Percentiles rank a stretch among this genome's conserved stretches.
Conservation (phyloP, 306 rosid genomes). For the Cyclanthera cordifolia region DNA sequence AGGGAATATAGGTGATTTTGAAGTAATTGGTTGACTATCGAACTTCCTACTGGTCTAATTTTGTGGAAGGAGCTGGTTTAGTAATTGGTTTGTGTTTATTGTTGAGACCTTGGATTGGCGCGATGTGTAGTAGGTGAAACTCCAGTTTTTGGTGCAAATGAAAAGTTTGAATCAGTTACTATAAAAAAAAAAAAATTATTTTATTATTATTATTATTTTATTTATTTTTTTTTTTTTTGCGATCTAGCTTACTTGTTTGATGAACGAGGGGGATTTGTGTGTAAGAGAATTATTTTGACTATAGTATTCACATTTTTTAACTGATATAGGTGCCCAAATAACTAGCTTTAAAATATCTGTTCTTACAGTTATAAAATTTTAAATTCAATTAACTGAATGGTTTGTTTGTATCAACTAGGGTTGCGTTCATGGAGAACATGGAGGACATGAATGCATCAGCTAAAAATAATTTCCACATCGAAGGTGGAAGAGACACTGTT, state of each 20-base stretch:
- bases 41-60: not conserved
- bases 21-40: not conserved
- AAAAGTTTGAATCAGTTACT: too few species aligned
- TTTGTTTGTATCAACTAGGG: slow-evolving; percentile 24
- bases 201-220: too few species aligned
- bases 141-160: too few species aligned
- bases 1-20: not conserved
- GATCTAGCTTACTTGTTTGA: not conserved
- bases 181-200: too few species aligned
- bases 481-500: slow-evolving; percentile 25
- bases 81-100: not conserved
- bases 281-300: not conserved
- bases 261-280: not conserved
- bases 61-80: not conserved
- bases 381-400: not conserved
- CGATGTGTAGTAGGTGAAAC: too few species aligned
- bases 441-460: slow-evolving; percentile 32
- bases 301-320: not conserved
- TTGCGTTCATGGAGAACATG: slow-evolving; percentile 30
- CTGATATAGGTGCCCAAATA: not conserved
- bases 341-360: not conserved
- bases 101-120: too few species aligned
- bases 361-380: not conserved
- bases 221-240: not conserved
- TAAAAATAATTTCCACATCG: slow-evolving; percentile 13